These are phyloP conservation scores for Talaromyces ruber DNA, from an alignment of 495 filamentous ascomycete species.

Conservation along the genomic window DNA sequence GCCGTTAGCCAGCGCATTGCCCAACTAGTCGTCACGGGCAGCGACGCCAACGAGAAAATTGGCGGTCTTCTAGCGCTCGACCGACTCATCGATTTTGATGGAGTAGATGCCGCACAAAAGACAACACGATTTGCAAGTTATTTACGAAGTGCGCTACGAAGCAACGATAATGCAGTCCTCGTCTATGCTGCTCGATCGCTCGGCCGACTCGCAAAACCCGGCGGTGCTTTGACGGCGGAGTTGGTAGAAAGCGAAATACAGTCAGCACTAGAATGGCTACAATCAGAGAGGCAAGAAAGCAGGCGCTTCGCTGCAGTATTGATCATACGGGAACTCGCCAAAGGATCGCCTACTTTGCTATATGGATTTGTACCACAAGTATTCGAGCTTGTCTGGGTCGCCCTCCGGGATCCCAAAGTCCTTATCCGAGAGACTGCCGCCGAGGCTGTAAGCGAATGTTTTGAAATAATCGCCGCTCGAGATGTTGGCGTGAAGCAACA, in stretches of 20 bases:
- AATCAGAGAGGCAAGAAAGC: conserved; percentile 88
- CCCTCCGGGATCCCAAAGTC: conserved; percentile 77
- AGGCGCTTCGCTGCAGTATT: conserved; percentile 86
- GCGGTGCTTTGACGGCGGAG: conserved; percentile 90
- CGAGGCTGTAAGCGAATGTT: conserved; percentile 84
- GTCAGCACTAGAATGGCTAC: conserved; percentile 88
- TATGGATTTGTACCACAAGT: conserved; percentile 86
- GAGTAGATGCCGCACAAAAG: conserved; percentile 88
- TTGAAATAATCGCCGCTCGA: conserved; percentile 85
- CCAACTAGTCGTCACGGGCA: conserved; percentile 64
- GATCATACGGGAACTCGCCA: conserved; percentile 78
- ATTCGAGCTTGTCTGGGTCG: conserved; percentile 92
- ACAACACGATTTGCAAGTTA: conserved; percentile 88
- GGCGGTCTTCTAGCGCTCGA: conserved; percentile 90
- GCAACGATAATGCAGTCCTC: conserved; percentile 82
- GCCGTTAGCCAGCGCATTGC: conserved; percentile 68
- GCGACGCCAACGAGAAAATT: conserved; percentile 77
- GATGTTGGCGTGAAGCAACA: conserved; percentile 75
- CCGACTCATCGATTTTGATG: conserved; percentile 88
- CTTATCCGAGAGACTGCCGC: conserved; percentile 87
- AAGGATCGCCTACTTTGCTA: conserved; percentile 85
- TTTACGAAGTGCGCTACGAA: conserved; percentile 77
- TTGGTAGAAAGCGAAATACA: conserved; percentile 95
- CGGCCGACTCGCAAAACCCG: conserved; percentile 81
- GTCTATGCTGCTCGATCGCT: conserved; percentile 78